These are phyloP conservation scores for Scedosporium apiospermum DNA, from an alignment of 2,329 filamentous ascomycete genomes.

Conservation along the genomic window DNA sequence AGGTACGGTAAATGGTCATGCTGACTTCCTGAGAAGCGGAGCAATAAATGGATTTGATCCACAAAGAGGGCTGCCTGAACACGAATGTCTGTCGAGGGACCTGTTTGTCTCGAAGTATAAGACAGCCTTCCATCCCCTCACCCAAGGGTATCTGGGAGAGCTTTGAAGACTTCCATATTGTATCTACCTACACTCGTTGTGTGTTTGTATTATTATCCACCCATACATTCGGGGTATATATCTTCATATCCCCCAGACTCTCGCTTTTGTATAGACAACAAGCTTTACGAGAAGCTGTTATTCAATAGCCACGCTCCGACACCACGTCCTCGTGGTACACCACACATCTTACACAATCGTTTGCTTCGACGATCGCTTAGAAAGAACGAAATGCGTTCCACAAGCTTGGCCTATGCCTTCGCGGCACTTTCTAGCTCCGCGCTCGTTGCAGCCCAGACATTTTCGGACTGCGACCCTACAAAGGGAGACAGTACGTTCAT, in stretches of 20 bases:
- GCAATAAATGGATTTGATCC: not conserved
- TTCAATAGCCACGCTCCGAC: not conserved
- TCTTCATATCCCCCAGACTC: not conserved
- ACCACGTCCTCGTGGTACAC: no score
- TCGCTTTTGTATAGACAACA: not conserved
- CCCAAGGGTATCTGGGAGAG: not conserved
- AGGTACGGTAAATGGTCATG: not conserved
- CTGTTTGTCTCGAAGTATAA: not conserved
- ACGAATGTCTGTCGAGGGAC: not conserved
- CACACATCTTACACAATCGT: not conserved
- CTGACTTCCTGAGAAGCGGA: not conserved
- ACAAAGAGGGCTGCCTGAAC: not conserved
- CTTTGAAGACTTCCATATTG: not conserved
- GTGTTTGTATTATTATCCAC: not conserved
- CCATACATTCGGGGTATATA: not conserved
- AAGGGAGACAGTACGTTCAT: conserved; percentile 10
- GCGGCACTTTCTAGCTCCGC: conserved; percentile 32
- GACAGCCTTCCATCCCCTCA: not conserved
- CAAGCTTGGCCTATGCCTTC: conserved; percentile 26
- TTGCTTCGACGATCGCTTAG: not conserved
- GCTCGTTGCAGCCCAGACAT: conserved; percentile 46
- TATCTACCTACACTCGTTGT: not conserved
- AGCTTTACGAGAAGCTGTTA: no score
- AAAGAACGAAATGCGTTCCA: conserved; percentile 23
- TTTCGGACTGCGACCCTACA: conserved; percentile 41